phyloP scores from a whole-genome alignment of 768 basidiomycete genomes.

The Sarcomyxa edulis region DNA sequence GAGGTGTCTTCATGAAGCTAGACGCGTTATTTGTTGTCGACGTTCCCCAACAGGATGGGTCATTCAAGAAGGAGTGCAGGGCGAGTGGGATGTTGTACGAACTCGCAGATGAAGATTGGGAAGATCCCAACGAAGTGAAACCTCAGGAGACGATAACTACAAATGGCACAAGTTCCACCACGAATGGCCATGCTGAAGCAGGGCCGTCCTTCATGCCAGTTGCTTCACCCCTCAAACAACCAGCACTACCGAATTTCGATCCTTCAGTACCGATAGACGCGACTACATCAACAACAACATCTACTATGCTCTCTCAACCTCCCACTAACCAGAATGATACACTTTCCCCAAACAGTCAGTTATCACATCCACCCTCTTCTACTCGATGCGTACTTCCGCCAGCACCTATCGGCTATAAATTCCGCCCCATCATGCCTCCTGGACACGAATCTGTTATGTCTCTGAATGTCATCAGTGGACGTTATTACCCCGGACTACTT shows the following conservation, averaged over 20 bases:
- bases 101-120: slow-evolving; percentile 73
- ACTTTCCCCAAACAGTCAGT: slow-evolving; percentile 8
- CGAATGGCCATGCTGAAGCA: not conserved
- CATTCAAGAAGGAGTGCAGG: slow-evolving; percentile 52
- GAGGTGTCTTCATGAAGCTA: slow-evolving; percentile 70
- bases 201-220: not conserved
- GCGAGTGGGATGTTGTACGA: slow-evolving; percentile 76
- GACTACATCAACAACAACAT: slow-evolving; percentile 4
- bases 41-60: slow-evolving; percentile 33
- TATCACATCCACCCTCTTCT: slow-evolving; percentile 16
- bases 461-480: slow-evolving; percentile 65
- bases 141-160: too few relatives aligned
- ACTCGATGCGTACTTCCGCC: slow-evolving; percentile 43
- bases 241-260: not conserved
- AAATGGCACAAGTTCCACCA: too few relatives aligned
- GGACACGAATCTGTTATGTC: slow-evolving; percentile 64
- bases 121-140: slow-evolving; percentile 24
- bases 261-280: slow-evolving; percentile 4
- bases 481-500: slow-evolving; percentile 76
- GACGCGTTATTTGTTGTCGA: slow-evolving; percentile 65
- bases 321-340: slow-evolving; percentile 5
- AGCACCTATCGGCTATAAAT: slow-evolving; percentile 64
- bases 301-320: too few relatives aligned
- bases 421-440: slow-evolving; percentile 58
- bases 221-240: not conserved